Conservation (phyloP, 176 grass and related monocot species). For the Hsuehochloa calcarea region DNA sequence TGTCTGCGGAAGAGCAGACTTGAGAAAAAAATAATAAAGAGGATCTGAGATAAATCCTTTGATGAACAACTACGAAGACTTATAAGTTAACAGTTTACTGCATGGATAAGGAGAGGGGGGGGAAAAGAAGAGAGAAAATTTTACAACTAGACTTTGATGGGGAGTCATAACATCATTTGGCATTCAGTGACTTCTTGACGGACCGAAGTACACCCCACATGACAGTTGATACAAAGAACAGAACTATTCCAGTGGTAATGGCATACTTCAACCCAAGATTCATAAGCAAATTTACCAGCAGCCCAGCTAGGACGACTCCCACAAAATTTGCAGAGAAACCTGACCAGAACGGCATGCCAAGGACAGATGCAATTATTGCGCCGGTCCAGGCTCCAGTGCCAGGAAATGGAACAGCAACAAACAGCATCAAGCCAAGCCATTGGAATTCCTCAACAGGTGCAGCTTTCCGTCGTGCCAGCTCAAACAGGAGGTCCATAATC, state of each 20-base stretch:
- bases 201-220: constrained; percentile 85
- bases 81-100: background rate
- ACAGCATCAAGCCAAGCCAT: constrained; percentile 93
- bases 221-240: constrained; percentile 69
- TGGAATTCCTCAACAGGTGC: constrained; percentile 83
- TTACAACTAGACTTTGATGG: background rate
- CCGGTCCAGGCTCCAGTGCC: constrained; percentile 91
- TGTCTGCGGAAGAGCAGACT: background rate
- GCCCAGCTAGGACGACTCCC: constrained; percentile 68
- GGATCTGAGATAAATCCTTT: background rate
- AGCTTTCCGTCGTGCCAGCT: constrained; percentile 79
- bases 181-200: constrained; percentile 49
- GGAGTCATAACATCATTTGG: constrained; percentile 29
- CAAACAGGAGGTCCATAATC: constrained; percentile 63
- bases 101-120: background rate
- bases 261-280: constrained; percentile 79
- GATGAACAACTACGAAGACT: background rate
- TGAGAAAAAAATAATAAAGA: background rate
- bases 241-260: constrained; percentile 48
- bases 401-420: constrained; percentile 87
- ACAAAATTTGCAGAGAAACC: constrained; percentile 76
- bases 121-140: background rate
- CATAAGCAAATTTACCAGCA: constrained; percentile 84
- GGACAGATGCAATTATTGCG: constrained; percentile 70
- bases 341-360: constrained; percentile 80